phyloP scores from a whole-genome alignment of 2,329 filamentous ascomycete species.

The Elsinoe arachidis region DNA sequence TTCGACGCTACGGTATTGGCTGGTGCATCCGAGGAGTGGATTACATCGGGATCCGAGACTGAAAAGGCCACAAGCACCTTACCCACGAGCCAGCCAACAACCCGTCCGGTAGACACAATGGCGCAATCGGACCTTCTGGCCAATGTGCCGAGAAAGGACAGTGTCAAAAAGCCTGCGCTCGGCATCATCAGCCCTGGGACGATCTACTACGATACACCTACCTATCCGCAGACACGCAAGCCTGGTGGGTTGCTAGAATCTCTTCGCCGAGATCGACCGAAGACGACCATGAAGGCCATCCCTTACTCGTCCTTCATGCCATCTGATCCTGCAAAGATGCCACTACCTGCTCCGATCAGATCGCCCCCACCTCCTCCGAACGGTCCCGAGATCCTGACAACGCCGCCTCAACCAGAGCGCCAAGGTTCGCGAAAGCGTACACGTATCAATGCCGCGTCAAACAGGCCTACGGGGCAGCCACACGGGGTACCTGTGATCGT shows the following conservation, averaged over 20 bases:
- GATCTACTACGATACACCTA: constrained; percentile 9
- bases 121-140: neutral
- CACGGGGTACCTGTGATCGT: neutral
- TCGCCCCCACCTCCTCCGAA: neutral
- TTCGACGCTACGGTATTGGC: neutral
- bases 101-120: neutral
- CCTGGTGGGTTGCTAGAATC: neutral
- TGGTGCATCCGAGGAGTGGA: neutral
- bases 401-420: neutral
- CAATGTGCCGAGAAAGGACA: neutral
- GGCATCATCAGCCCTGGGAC: neutral
- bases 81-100: neutral
- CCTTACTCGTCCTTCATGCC: constrained; percentile 5
- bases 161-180: neutral
- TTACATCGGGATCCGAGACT: neutral
- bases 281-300: neutral
- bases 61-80: neutral
- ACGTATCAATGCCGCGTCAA: neutral
- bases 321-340: neutral
- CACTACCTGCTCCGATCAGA: neutral
- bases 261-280: constrained; percentile 3
- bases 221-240: constrained; percentile 1
- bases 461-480: neutral
- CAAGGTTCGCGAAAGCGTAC: neutral
- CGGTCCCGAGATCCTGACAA: neutral